These are phyloP conservation scores for Kodamaea kaohsiungensis DNA, from an alignment of 805 yeast genomes.

Conservation along the genomic window DNA sequence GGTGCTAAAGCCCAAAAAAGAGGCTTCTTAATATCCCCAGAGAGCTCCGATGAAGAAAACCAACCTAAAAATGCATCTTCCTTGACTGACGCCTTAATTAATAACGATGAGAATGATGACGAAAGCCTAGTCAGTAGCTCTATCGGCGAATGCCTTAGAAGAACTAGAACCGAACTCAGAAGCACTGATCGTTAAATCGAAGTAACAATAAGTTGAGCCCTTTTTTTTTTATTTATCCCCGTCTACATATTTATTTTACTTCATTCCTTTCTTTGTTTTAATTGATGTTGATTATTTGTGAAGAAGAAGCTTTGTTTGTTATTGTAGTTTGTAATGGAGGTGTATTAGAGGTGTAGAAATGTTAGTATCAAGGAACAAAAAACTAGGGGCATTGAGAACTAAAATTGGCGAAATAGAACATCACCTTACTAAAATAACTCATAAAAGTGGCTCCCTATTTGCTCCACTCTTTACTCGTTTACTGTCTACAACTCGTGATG, in stretches of 20 bases:
- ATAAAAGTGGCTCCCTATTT: no score
- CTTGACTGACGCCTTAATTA: background rate
- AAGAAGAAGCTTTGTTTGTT: background rate
- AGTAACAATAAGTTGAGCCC: background rate
- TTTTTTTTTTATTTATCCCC: background rate
- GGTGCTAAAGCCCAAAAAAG: slow-evolving; percentile 7
- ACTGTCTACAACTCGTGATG: no score
- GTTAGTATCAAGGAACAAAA: no score
- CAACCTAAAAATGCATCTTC: background rate
- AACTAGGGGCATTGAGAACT: no score
- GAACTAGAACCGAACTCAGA: slow-evolving; percentile 39
- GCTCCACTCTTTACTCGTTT: no score
- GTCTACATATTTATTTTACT: slow-evolving; percentile 5
- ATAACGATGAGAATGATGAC: slow-evolving; percentile 4
- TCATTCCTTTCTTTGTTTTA: slow-evolving; percentile 6
- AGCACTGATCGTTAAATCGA: slow-evolving; percentile 15
- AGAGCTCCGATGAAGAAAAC: slow-evolving; percentile 21
- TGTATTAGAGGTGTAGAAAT: no score
- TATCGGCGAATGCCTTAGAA: slow-evolving; percentile 43
- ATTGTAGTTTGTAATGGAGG: no score
- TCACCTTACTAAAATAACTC: no score
- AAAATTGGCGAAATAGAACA: no score
- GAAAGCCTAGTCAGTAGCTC: slow-evolving; percentile 40
- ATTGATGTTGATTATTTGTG: background rate
- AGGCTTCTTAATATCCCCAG: slow-evolving; percentile 27